Base-by-base conservation (phyloP, 768 basidiomycete species). In the Pholiota microspora region DNA sequence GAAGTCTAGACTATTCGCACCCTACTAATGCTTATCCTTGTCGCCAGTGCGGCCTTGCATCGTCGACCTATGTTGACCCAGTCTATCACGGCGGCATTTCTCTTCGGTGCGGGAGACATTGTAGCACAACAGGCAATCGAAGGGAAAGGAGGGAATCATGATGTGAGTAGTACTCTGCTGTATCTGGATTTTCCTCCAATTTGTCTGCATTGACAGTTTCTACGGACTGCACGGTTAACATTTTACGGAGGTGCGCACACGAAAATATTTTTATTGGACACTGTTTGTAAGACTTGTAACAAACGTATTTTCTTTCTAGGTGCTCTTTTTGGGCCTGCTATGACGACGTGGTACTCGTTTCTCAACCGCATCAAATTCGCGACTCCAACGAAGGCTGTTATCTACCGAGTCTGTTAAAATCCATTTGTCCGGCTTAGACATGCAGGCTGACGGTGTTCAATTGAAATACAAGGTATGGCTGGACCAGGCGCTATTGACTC, bases 71-170 rank as follows among this genome's bases (percentile, higher is more conserved):
- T 88, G 72, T 51, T 82, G 15, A 71, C 83, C 2, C 86, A 89
- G 59, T 88, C 84, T 53, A 69, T 71, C 0, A 88, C 88, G 0
- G 86, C 86, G 0, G 81, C 78, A 1, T 61, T 86, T 48, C 72
- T 92, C 7, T 92, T 92, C 58, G 85, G 88, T 40, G 74, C 79
- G 5, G 90, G 89, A 18, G 92, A 93, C 65, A 62, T 94, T 1
- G 79, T 95, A 38, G 94, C 94, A 0, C 94, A 97, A 69, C 94
- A 96, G 69, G 80, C 73, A 1, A 80, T 95, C 16, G 94, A 95
- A 65, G 76, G 75, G 62, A 81, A 75, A 59, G 90, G 92, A 5
- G 73, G 64, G 51, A 68, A 85, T 2, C 93, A 96, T 64, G 93
- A 97, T 59, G 89, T 90, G 59, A 60, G 84, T 76, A 2, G 15